Base-by-base conservation (phyloP, 176 grass and related monocot genomes). In the Triticum turgidum region DNA sequence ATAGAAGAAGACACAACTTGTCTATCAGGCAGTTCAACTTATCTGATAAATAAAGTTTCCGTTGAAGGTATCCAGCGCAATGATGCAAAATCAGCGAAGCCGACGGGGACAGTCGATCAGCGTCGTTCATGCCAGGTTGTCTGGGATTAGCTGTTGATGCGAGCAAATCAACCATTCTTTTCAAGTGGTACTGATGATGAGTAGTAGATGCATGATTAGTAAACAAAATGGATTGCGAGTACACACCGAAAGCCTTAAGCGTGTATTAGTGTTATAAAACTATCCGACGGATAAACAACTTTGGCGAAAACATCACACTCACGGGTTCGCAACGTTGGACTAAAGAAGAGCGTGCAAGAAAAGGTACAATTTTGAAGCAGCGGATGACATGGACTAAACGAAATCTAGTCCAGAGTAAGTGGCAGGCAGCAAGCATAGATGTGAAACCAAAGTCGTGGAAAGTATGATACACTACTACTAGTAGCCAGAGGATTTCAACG, bases 401-500 rank as follows among this genome's bases (percentile, higher is more conserved):
- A 86, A 63, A 39, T 49, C 25, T 82, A 78, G 11, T 20, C 52
- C 11, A 9, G 72, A 33, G 54, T 83, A 79, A 54, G 65, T 83
- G 79, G 65, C 52, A 47, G 52, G 54, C 52, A 84, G 49, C 54
- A 65, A 21, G 49, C 54, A 58, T 82, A 37, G 45, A 65, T 29
- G 21, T 74, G 13, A 75, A 51, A 49, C 20, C 32, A 18, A 38
- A 39, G 17, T 18, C 2, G 11, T 62, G 20, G 4, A 37, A 71
- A 81, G 17, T 25, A 75, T 25, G 2, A 17, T 29, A 54, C 2
- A 44, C 9, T n/a, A 71, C 54, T 58, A 9, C 2, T 58, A 9
- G 54, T 58, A 58, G 54, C 54, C 0, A 58, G 18, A 58, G 18
- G 18, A 58, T 58, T 58, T 58, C 54, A 1, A 58, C 0, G 54